Conservation (phyloP, 345 rosid genomes). For the Hibiscus tridactylites region DNA sequence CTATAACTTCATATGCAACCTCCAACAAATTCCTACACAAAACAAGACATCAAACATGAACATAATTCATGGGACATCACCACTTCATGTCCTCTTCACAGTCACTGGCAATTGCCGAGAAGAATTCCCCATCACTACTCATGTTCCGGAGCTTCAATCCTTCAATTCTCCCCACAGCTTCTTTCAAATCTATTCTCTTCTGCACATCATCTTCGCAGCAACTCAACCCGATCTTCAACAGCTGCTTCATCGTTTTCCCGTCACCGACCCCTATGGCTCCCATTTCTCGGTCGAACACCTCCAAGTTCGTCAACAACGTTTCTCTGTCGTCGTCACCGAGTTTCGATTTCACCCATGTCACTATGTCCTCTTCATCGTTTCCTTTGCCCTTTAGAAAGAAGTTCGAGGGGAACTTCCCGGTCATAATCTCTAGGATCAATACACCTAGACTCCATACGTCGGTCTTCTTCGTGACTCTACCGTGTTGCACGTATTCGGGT, state of each 20-base stretch:
- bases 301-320: neutral
- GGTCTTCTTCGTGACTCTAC: slow-evolving; percentile 74
- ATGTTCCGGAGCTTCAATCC: slow-evolving; percentile 40
- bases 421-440: slow-evolving; percentile 66
- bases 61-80: neutral
- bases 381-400: slow-evolving; percentile 34
- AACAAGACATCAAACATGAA: neutral
- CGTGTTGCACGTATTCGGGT: slow-evolving; percentile 56
- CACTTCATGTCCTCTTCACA: slow-evolving; percentile 34
- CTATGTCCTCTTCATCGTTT: slow-evolving; percentile 32
- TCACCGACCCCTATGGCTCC: slow-evolving; percentile 20
- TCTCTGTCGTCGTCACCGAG: slow-evolving; percentile 16
- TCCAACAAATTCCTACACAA: neutral
- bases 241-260: slow-evolving; percentile 37
- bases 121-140: slow-evolving; percentile 39
- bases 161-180: slow-evolving; percentile 49
- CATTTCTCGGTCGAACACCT: slow-evolving; percentile 59
- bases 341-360: slow-evolving; percentile 39
- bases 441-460: slow-evolving; percentile 81
- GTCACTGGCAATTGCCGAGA: slow-evolving; percentile 31
- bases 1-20: too few species aligned
- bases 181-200: slow-evolving; percentile 67
- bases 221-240: slow-evolving; percentile 55
- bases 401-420: slow-evolving; percentile 55
- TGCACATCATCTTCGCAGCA: slow-evolving; percentile 63